Conservation (phyloP, 2,329 filamentous ascomycete genomes). For the Diaporthe aspalathi region DNA sequence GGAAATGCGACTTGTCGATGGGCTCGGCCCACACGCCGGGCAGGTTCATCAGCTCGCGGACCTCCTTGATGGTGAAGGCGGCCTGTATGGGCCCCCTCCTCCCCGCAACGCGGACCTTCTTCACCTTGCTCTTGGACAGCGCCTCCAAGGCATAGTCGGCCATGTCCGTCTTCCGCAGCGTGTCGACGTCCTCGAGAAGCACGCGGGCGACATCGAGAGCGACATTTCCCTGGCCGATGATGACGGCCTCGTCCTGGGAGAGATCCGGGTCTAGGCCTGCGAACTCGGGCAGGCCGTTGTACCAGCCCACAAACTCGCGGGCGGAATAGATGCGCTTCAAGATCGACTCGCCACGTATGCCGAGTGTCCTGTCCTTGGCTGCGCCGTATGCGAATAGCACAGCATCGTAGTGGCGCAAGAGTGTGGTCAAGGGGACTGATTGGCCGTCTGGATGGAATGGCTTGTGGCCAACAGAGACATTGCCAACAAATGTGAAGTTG, state of each 20-base stretch:
- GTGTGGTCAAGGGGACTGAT: constrained; percentile 71
- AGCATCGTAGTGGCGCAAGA: constrained; percentile 89
- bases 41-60: constrained; percentile 87
- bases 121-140: constrained; percentile 78
- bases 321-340: constrained; percentile 86
- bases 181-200: constrained; percentile 79
- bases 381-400: constrained; percentile 95
- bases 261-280: constrained; percentile 79
- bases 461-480: constrained; percentile 78
- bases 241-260: constrained; percentile 79
- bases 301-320: constrained; percentile 96
- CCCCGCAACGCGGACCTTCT: constrained; percentile 86
- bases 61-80: constrained; percentile 94
- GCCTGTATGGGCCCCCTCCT: constrained; percentile 91
- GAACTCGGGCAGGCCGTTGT: constrained; percentile 92
- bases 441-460: constrained; percentile 54
- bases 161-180: constrained; percentile 86
- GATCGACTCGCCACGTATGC: constrained; percentile 80
- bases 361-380: constrained; percentile 81
- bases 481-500: constrained; percentile 91
- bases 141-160: constrained; percentile 83
- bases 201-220: constrained; percentile 93
- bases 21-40: constrained; percentile 77
- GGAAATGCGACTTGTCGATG: constrained; percentile 74
- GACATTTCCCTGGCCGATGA: constrained; percentile 96